Conservation (phyloP, 768 basidiomycete genomes). For the Calocera cornea region DNA sequence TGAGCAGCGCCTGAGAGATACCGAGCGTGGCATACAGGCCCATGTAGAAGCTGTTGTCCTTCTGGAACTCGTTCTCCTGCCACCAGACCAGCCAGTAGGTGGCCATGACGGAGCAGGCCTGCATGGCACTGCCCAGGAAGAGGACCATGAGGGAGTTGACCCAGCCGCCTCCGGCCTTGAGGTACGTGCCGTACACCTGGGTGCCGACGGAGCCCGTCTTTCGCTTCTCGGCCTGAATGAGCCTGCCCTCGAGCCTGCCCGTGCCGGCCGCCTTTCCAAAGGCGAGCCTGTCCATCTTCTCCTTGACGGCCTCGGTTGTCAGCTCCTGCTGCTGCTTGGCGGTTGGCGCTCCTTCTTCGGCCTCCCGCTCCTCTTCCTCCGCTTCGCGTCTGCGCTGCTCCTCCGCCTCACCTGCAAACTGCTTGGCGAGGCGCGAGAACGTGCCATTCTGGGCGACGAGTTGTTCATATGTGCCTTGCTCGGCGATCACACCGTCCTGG, state of each 20-base stretch:
- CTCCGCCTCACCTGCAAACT: constrained; percentile 41
- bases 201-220: constrained; percentile 48
- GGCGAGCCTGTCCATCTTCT: constrained; percentile 25
- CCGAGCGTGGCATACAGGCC: constrained; percentile 49
- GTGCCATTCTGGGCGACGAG: constrained; percentile 38
- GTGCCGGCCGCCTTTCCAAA: constrained; percentile 34
- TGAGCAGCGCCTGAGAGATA: constrained; percentile 42
- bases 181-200: constrained; percentile 44
- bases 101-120: constrained; percentile 40
- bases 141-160: constrained; percentile 40
- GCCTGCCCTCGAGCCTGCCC: constrained; percentile 49
- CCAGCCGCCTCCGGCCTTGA: constrained; percentile 40
- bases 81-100: constrained; percentile 61
- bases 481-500: constrained; percentile 32
- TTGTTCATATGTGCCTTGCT: constrained; percentile 40
- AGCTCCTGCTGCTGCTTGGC: constrained; percentile 21
- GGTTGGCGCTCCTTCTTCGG: constrained; percentile 8
- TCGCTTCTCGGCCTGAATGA: constrained; percentile 52
- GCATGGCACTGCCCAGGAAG: constrained; percentile 42
- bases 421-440: constrained; percentile 43
- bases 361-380: constrained; percentile 23
- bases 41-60: constrained; percentile 48
- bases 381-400: constrained; percentile 18
- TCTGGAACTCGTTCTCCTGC: constrained; percentile 42
- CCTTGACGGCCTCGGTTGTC: constrained; percentile 25